Percentiles rank a stretch among this genome's conserved stretches.
phyloP scores from a whole-genome alignment of 148 eudicot genomes.

The Cornus controversa region DNA sequence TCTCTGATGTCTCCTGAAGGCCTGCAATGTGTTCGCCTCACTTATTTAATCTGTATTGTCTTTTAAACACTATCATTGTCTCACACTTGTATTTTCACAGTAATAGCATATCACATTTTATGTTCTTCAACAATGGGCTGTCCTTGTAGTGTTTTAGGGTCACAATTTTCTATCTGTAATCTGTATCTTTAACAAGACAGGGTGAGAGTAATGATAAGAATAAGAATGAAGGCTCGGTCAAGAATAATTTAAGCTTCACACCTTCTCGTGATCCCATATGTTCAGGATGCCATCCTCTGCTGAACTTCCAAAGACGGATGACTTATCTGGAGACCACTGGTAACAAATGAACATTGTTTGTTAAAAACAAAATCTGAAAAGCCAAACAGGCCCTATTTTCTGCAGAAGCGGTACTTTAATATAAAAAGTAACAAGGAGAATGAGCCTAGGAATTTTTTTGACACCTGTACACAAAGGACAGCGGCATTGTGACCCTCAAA shows the following conservation, averaged over 20 bases:
- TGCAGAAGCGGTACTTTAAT: slow-evolving; percentile 1
- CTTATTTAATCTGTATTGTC: neutral
- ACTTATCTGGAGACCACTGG: slow-evolving; percentile 94
- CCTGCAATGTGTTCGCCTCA: neutral
- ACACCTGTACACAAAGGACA: slow-evolving; percentile 74
- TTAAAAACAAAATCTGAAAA: too few relatives aligned
- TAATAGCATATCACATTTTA: neutral
- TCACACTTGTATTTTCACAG: neutral
- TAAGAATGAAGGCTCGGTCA: neutral
- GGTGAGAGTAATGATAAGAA: neutral
- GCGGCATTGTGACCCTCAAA: slow-evolving; percentile 68
- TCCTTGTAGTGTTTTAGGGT: neutral
- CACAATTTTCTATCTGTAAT: neutral
- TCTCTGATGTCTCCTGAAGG: slow-evolving; percentile 6
- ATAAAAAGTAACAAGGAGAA: neutral
- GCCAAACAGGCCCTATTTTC: slow-evolving; percentile 10
- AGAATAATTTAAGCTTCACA: slow-evolving; percentile 19
- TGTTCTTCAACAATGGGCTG: neutral
- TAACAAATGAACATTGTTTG: slow-evolving; percentile 4
- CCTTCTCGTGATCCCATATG: slow-evolving; percentile 89
- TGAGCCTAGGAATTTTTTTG: neutral
- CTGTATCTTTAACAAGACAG: neutral
- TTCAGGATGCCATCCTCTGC: slow-evolving; percentile 95
- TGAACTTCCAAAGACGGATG: slow-evolving; percentile 86
- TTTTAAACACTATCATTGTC: neutral